These are phyloP conservation scores for Jacaranda copaia DNA, from an alignment of 257 asterid species.

Conservation along the genomic window DNA sequence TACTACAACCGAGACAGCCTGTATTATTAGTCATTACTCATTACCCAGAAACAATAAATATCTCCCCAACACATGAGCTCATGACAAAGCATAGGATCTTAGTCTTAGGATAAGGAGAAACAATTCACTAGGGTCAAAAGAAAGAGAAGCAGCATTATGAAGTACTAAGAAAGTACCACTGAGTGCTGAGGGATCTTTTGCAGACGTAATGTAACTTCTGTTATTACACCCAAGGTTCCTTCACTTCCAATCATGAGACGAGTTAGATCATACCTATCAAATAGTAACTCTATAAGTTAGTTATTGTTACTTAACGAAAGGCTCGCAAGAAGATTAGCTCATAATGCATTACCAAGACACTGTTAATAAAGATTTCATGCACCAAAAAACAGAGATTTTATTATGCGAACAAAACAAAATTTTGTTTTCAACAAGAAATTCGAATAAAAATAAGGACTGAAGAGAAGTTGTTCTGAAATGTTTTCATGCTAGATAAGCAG, in stretches of 20 bases:
- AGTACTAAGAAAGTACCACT: slow-evolving; percentile 65
- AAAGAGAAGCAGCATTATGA: slow-evolving; percentile 31
- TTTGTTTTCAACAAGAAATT: not conserved
- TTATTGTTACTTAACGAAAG: not conserved
- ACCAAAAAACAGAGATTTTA: not conserved
- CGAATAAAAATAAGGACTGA: not conserved
- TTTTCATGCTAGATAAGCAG: not conserved
- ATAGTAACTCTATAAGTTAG: slow-evolving; percentile 36
- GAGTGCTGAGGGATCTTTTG: slow-evolving; percentile 87
- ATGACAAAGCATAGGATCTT: slow-evolving; percentile 18
- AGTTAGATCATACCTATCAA: slow-evolving; percentile 84
- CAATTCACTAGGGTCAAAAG: slow-evolving; percentile 11
- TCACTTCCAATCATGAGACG: slow-evolving; percentile 97
- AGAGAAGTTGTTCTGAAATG: slow-evolving; percentile 2
- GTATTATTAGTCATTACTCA: not conserved
- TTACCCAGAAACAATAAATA: not conserved
- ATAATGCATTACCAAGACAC: not conserved
- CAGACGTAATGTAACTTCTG: slow-evolving; percentile 94
- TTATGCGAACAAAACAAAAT: not conserved
- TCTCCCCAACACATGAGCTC: slow-evolving; percentile 13
- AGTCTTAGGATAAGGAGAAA: slow-evolving; percentile 4
- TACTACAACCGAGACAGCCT: slow-evolving; percentile 12
- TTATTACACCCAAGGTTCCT: slow-evolving; percentile 96
- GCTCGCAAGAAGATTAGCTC: not conserved
- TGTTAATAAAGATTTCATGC: slow-evolving; percentile 16